Conservation (phyloP, 306 rosid genomes). For the Corylus avellana region DNA sequence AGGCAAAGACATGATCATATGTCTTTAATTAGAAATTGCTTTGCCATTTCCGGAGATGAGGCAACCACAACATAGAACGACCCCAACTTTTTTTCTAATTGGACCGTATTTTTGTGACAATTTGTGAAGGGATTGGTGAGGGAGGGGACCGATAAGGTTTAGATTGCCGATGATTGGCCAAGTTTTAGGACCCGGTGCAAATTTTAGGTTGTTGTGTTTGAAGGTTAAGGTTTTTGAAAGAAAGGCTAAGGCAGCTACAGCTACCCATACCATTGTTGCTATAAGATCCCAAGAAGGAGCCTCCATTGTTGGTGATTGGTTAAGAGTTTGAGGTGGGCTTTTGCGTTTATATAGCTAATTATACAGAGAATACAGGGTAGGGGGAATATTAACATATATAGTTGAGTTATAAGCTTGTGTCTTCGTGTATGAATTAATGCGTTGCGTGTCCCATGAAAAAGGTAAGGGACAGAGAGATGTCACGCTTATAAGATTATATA, state of each 20-base stretch:
- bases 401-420: too few relatives aligned
- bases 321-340: too few relatives aligned
- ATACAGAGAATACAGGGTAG: too few relatives aligned
- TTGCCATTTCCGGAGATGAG: slow-evolving; percentile 44
- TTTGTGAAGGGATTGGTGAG: slow-evolving; percentile 49
- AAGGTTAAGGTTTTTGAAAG: slow-evolving; percentile 3
- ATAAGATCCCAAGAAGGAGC: slow-evolving; percentile 6
- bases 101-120: slow-evolving; percentile 43
- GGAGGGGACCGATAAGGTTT: slow-evolving; percentile 36
- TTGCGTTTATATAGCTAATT: too few relatives aligned
- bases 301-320: too few relatives aligned
- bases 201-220: background rate
- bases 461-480: too few relatives aligned
- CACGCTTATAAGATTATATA: too few relatives aligned
- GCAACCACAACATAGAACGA: slow-evolving; percentile 40
- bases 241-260: slow-evolving; percentile 6
- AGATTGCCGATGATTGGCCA: slow-evolving; percentile 54
- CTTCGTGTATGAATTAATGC: too few relatives aligned
- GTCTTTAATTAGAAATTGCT: slow-evolving; percentile 31
- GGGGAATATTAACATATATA: too few relatives aligned
- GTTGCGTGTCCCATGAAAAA: too few relatives aligned
- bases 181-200: slow-evolving; percentile 50
- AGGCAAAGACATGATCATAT: slow-evolving; percentile 38
- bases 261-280: background rate
- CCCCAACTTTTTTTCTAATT: slow-evolving; percentile 40